Evolutionary conservation across 2,329 filamentous ascomycete genomes (phyloP).

Genomic region (Pezicula radicicola): DNA sequence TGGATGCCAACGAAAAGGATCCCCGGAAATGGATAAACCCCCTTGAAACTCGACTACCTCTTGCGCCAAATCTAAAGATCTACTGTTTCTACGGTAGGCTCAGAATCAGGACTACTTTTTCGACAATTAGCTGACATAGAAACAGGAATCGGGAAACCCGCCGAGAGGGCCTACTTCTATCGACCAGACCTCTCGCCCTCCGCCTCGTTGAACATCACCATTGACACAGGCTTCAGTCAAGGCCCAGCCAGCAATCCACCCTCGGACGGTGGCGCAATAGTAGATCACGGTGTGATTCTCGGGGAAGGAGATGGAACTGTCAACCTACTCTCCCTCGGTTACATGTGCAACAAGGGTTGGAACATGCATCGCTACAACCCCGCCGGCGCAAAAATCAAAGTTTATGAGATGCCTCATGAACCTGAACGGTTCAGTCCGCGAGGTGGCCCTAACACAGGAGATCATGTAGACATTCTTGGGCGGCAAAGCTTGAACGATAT

Average conservation of each 20-base stretch:
- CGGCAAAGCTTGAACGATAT: constrained; percentile 87
- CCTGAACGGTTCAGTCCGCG: constrained; percentile 88
- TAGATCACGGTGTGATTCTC: constrained; percentile 90
- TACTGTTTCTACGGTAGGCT: constrained; percentile 87
- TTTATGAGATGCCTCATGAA: constrained; percentile 95
- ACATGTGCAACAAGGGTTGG: constrained; percentile 98
- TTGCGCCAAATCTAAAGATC: constrained; percentile 86
- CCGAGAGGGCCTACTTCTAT: constrained; percentile 92
- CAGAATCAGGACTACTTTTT: neutral
- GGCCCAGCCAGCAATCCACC: constrained; percentile 25
- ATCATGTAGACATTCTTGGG: constrained; percentile 95
- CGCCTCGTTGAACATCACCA: constrained; percentile 69
- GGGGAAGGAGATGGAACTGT: constrained; percentile 97
- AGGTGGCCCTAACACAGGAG: constrained; percentile 68
- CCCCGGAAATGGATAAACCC: constrained; percentile 92
- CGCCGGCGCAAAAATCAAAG: constrained; percentile 73
- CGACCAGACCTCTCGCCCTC: constrained; percentile 59
- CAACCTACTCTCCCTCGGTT: constrained; percentile 84
- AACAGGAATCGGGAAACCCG: constrained; percentile 77
- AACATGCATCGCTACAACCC: constrained; percentile 92
- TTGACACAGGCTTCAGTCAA: constrained; percentile 61
- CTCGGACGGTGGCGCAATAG: constrained; percentile 28
- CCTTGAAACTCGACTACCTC: constrained; percentile 80
- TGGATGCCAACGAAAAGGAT: constrained; percentile 77
- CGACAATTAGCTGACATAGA: neutral